These are phyloP conservation scores for Sinapis alba DNA, from an alignment of 441 rosid genomes.

Conservation along the genomic window DNA sequence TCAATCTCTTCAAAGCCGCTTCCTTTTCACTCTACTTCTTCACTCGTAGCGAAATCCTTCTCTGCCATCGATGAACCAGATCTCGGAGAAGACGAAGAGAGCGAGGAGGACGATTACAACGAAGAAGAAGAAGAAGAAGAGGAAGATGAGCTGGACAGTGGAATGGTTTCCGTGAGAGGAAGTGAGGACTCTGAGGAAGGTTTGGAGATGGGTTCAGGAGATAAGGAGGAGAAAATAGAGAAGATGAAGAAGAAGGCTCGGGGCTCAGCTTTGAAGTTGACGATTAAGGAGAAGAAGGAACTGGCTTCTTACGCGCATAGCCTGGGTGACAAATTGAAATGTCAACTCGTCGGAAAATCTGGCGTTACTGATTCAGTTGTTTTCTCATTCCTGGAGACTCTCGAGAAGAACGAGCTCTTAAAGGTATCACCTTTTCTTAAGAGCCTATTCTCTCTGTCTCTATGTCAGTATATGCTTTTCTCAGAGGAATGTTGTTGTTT, in stretches of 20 bases:
- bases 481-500: slow-evolving; percentile 14
- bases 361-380: slow-evolving; percentile 76
- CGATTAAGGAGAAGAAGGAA: slow-evolving; percentile 91
- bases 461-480: neutral
- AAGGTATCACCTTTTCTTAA: slow-evolving; percentile 51
- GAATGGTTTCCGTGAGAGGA: slow-evolving; percentile 14
- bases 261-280: slow-evolving; percentile 40
- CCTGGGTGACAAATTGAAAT: slow-evolving; percentile 76
- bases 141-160: slow-evolving; percentile 21
- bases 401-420: slow-evolving; percentile 87
- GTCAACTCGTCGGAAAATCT: slow-evolving; percentile 81
- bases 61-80: slow-evolving; percentile 34
- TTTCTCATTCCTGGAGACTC: slow-evolving; percentile 71
- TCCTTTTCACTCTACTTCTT: slow-evolving; percentile 17
- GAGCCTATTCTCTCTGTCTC: neutral
- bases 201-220: slow-evolving; percentile 23
- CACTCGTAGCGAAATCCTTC: slow-evolving; percentile 30
- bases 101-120: slow-evolving; percentile 27
- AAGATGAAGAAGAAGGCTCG: slow-evolving; percentile 44
- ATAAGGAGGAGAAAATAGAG: slow-evolving; percentile 27
- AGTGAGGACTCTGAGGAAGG: slow-evolving; percentile 20
- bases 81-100: slow-evolving; percentile 20
- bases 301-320: slow-evolving; percentile 86
- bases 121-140: slow-evolving; percentile 32
- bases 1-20: slow-evolving; percentile 22